Evolutionary conservation across 306 rosid species (phyloP), one percentile per base, ranked within the genome.

Genomic region (Geum urbanum): DNA sequence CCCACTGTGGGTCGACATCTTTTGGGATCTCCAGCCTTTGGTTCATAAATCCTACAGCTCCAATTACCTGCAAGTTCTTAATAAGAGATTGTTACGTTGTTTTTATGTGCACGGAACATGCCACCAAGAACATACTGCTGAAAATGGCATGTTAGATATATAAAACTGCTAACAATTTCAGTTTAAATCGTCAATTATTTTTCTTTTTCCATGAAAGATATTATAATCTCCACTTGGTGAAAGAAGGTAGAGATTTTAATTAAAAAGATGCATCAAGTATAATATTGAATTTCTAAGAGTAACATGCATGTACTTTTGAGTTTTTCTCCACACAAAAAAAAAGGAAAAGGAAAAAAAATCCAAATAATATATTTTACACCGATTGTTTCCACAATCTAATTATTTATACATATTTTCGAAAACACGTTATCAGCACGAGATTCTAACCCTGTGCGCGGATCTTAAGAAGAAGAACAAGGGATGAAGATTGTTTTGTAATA

Each of bases 31-130:
- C 99, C 46, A 89, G 84, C 69, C 87, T 83, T 83, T 91, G 97
- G 74, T 91, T 79, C 97, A 91, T 94, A 81, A 94, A 94, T 74
- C 99, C 99, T 9, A 94, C 99, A 76, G 99, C 99, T 69, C 97
- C 97, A 79, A 91, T 86, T 57, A 94, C 99, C 99, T 94, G 91
- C 81, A 82, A 72, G 56, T 65, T 64, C 81, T 75, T 81, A 77
- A 24, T 81, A 77, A 24, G 27, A 24, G 27, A 0, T 2, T 24
- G 27, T 24, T 24, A 24, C 27, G 27, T 54, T 57, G 50, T 24
- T 79, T 71, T 68, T 89, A 80, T 70, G 60, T 57, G 81, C 70
- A 70, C 58, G n/a, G 9, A 47, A 9, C 45, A 66, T 16, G 35
- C 1, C 15, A 63, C 18, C 22, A 2, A 41, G 24, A 63, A n/a